phyloP scores from a whole-genome alignment of 2,329 filamentous ascomycete species.

The Pseudocercospora musae region DNA sequence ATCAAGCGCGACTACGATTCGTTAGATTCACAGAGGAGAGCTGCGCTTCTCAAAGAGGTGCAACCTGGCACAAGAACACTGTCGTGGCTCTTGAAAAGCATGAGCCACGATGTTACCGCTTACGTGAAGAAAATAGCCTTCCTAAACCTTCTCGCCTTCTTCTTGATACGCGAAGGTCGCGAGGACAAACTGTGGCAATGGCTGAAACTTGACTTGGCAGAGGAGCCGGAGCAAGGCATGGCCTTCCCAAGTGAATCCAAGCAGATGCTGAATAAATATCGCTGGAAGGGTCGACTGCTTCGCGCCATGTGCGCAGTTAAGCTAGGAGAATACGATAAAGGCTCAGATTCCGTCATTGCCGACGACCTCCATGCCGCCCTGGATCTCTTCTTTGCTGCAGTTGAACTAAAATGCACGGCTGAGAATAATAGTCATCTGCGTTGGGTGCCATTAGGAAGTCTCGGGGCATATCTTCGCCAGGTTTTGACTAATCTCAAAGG shows the following conservation, averaged over 20 bases:
- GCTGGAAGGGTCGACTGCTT: conserved; percentile 26
- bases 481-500: not conserved
- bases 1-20: conserved; percentile 26
- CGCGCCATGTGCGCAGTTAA: conserved; percentile 14
- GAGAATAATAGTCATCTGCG: conserved; percentile 4
- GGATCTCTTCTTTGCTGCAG: conserved; percentile 12
- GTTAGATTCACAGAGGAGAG: conserved; percentile 14
- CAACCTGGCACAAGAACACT: conserved; percentile 30
- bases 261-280: conserved; percentile 8
- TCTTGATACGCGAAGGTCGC: conserved; percentile 29
- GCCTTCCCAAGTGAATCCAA: not conserved
- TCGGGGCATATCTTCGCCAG: not conserved
- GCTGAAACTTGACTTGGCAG: conserved; percentile 24
- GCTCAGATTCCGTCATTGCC: not conserved
- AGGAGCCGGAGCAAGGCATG: not conserved
- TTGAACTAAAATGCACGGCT: conserved; percentile 6
- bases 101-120: conserved; percentile 15
- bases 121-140: conserved; percentile 26
- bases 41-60: conserved; percentile 14
- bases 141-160: conserved; percentile 22
- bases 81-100: conserved; percentile 30
- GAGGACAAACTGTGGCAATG: conserved; percentile 33
- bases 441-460: conserved; percentile 4
- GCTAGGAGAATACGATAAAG: not conserved
- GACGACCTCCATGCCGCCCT: conserved; percentile 13